Base-by-base conservation (phyloP, 345 rosid genomes). In the Citrus cavaleriei region DNA sequence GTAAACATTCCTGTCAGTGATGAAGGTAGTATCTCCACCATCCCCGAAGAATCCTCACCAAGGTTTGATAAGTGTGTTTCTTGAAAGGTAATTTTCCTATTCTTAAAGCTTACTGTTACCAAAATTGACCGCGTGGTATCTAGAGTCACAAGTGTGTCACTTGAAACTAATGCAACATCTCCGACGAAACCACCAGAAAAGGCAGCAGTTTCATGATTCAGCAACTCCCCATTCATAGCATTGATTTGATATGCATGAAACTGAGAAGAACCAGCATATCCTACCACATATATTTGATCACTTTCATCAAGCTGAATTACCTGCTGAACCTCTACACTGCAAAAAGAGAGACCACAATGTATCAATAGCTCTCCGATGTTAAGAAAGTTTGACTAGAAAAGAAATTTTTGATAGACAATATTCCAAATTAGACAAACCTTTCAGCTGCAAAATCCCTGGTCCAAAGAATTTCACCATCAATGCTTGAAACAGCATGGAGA, bases 391-490 rank as follows among this genome's bases (percentile, higher is more conserved):
- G 24, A 46, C 55, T 34, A 35, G 46, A 65, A 55, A 70, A 58
- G 30, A 54, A 71, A 16, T 16, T 55, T 40, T 37, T 16, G 55
- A n/a, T 37, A 69, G 34, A 58, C 35, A 66, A 77, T 74, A 71
- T 51, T 60, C 77, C 65, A 62, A 75, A 82, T 68, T 67, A 61
- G 42, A 42, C 89, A 76, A 85, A 94, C 99, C 99, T 92, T 87
- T 89, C 92, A 42, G 82, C 85, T 25, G 88, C 83, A 84, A 93
- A 88, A 84, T 97, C 98, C 85, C 84, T 89, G 85, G 85, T 89
- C 99, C 99, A 97, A 64, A 97, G 85, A 82, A 94, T 68, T 80
- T 92, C 98, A 28, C 99, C 98, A 83, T 92, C 95, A 75, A 86
- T 18, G 81, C 95, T 89, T 85, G 98, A 97, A 83, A 97, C 82